Evolutionary conservation across 345 rosid species (phyloP), one percentile per base, ranked within the genome.

Genomic region (Sisymbrium irio): DNA sequence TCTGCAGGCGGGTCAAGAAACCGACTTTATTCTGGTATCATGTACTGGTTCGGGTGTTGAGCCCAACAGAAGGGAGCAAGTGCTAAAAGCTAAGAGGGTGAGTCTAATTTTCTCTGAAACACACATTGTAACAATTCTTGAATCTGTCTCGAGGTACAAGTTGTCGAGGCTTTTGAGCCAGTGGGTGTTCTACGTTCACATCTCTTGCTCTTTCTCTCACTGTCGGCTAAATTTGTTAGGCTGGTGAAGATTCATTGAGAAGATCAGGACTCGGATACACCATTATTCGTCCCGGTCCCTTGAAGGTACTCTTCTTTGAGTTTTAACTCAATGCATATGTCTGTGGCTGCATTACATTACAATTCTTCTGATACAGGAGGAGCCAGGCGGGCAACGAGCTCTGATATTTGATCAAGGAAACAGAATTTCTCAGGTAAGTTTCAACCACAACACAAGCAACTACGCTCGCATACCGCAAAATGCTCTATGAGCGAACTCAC

Each of bases 191-290:
- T 36, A 47, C 46, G 72, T 69, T 65, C 46, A 62, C 19, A 51
- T 67, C 35, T 40, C 9, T 25, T 3, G 6, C 28, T 42, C 44
- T 40, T 22, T 44, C 14, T 41, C 42, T 55, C 6, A 10, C 15
- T 51, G 20, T 32, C 67, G 1, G 4, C 17, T 51, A 50, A 61
- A 57, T 33, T 76, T 60, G 3, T 40, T 81, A 95, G 99, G 93
- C 97, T 44, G 97, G 99, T 15, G 97, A 95, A 81, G 99, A 95
- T 71, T 87, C 87, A 47, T 73, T 95, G 69, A 87, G 97, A 79
- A 86, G 90, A 81, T 95, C 99, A 18, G 99, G 99, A 18, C 96
- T 94, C 49, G 97, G 97, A 55, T 94, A 91, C 83, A 94, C 97
- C 37, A 89, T 91, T 56, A 83, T 94, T 79, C 96, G 96, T 67